A percentile compares a stretch with the other conserved stretches of the same genome.
Conservation (phyloP, 1,284 basidiomycete species). For the Boletus smithii region DNA sequence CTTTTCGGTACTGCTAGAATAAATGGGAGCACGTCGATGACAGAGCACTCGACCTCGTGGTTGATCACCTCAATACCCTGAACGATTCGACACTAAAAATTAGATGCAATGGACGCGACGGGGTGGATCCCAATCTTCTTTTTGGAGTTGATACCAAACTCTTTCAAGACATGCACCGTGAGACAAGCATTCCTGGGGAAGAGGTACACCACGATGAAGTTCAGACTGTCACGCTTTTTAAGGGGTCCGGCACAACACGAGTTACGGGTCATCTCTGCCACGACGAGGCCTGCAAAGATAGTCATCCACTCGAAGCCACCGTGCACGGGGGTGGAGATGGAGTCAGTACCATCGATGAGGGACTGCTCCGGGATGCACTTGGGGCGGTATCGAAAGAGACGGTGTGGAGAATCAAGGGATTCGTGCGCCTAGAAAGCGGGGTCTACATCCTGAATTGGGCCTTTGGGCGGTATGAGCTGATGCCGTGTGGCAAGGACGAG, state of each 20-base stretch:
- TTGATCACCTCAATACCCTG: constrained; percentile 84
- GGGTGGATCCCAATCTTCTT: constrained; percentile 71
- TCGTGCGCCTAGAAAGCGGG: constrained; percentile 54
- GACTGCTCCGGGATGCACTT: constrained; percentile 46
- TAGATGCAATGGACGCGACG: constrained; percentile 58
- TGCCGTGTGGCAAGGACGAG: constrained; percentile 35
- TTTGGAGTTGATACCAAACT: constrained; percentile 83
- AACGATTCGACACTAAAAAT: constrained; percentile 88
- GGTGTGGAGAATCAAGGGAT: constrained; percentile 81
- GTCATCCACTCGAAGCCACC: constrained; percentile 2
- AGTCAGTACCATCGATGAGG: constrained; percentile 27
- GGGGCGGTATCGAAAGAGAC: constrained; percentile 58
- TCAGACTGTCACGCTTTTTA: constrained; percentile 66
- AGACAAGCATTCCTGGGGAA: not conserved
- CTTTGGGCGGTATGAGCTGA: constrained; percentile 80
- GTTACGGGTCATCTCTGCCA: constrained; percentile 29
- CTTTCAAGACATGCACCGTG: constrained; percentile 41
- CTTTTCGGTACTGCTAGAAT: constrained; percentile 46
- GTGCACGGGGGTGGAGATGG: not conserved
- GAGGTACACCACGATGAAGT: constrained; percentile 73
- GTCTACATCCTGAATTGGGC: constrained; percentile 84
- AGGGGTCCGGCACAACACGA: constrained; percentile 41
- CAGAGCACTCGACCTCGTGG: constrained; percentile 70
- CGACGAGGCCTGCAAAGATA: constrained; percentile 20
- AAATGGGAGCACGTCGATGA: constrained; percentile 86